These are phyloP conservation scores for Penicillium sp. DNA, from an alignment of 2,329 filamentous ascomycete genomes.

Conservation along the genomic window DNA sequence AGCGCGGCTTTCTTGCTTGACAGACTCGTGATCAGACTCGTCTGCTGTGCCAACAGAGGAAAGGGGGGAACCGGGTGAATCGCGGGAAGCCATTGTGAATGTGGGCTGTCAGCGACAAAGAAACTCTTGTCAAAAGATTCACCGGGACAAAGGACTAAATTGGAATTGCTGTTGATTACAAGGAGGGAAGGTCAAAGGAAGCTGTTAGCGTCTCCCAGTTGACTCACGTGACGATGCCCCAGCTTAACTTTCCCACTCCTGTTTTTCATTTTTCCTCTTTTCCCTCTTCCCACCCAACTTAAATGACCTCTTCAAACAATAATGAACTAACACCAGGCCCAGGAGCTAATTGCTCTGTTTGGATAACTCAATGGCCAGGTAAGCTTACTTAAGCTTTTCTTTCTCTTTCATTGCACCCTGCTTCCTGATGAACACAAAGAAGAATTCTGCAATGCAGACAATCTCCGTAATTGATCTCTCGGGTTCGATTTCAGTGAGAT, in stretches of 20 bases:
- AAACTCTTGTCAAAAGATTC: background rate
- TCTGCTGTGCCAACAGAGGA: conserved; percentile 66
- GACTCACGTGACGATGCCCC: background rate
- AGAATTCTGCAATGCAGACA: conserved; percentile 52
- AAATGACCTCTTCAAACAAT: background rate
- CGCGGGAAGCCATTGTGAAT: conserved; percentile 41
- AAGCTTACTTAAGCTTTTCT: conserved; percentile 9
- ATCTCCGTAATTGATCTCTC: conserved; percentile 30
- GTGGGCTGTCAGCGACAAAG: background rate
- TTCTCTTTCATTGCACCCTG: conserved; percentile 2
- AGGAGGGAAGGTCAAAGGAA: background rate
- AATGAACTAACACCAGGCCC: background rate
- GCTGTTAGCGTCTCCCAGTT: background rate
- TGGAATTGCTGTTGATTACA: background rate
- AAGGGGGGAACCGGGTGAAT: conserved; percentile 64
- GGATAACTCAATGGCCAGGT: background rate
- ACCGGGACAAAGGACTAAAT: background rate
- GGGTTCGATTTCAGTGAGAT: conserved; percentile 32
- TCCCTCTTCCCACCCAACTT: background rate
- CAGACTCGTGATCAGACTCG: conserved; percentile 57
- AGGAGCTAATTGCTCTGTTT: background rate
- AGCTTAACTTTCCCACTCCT: background rate
- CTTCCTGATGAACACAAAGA: conserved; percentile 39
- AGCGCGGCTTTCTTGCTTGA: conserved; percentile 53
- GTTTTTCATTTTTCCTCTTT: background rate